Percentiles rank a stretch among this genome's conserved stretches.
phyloP scores from a whole-genome alignment of 441 rosid genomes.

The Aleurites moluccanus region DNA sequence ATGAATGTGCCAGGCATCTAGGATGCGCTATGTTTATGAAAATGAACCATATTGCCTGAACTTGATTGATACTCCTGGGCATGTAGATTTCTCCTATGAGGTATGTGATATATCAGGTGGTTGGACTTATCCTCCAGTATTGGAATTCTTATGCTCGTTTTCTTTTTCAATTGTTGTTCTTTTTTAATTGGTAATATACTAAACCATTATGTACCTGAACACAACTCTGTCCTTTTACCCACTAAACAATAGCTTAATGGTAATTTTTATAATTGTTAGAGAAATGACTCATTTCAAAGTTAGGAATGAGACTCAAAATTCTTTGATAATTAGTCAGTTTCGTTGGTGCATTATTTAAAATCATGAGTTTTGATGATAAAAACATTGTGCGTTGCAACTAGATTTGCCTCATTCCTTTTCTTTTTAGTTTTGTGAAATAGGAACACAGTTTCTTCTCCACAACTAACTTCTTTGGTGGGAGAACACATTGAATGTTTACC shows the following conservation, averaged over 20 bases:
- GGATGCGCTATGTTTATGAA: conserved; percentile 82
- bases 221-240: not conserved
- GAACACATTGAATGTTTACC: not conserved
- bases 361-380: not conserved
- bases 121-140: not conserved
- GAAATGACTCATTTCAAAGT: not conserved
- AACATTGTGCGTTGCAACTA: not conserved
- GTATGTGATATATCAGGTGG: conserved; percentile 34
- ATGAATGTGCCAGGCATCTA: conserved; percentile 69
- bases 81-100: conserved; percentile 97
- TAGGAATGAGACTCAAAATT: not conserved
- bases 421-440: not conserved
- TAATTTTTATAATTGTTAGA: not conserved
- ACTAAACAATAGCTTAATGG: not conserved
- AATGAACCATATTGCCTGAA: conserved; percentile 77
- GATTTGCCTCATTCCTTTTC: not conserved
- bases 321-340: not conserved
- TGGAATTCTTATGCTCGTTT: not conserved
- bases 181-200: not conserved
- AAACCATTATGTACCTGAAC: not conserved
- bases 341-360: too few species aligned
- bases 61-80: conserved; percentile 96
- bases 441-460: not conserved
- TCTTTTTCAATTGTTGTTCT: not conserved
- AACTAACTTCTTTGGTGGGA: not conserved